Evolutionary conservation across 768 basidiomycete genomes (phyloP).

Genomic region (Psilocybe tampanensis): DNA sequence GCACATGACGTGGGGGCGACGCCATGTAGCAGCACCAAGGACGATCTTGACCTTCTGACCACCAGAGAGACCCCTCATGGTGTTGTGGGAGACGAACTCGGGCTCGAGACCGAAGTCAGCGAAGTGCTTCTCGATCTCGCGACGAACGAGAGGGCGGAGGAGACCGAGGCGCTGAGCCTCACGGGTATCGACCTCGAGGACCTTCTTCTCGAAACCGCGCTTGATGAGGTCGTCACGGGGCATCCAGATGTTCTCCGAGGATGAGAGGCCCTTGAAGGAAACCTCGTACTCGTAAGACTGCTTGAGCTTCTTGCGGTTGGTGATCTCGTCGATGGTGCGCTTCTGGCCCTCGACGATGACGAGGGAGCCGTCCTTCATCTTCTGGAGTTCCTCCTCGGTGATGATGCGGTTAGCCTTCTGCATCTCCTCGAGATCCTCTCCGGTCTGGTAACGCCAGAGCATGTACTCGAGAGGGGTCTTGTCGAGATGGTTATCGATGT

Average conservation of each 20-base stretch:
- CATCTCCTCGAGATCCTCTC: constrained; percentile 98
- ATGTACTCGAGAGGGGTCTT: constrained; percentile 99
- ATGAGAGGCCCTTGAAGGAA: constrained; percentile 91
- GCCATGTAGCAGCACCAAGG: constrained; percentile 98
- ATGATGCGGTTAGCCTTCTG: constrained; percentile 88
- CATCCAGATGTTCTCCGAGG: constrained; percentile 98
- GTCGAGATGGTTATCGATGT: constrained; percentile 97
- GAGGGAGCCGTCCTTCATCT: constrained; percentile 94
- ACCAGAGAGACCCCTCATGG: constrained; percentile 97
- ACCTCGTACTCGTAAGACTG: constrained; percentile 99
- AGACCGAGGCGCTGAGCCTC: constrained; percentile 97
- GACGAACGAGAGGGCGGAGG: constrained; percentile 94
- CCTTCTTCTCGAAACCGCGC: constrained; percentile 99
- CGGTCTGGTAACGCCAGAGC: constrained; percentile 99
- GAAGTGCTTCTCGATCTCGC: constrained; percentile 99
- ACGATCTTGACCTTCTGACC: constrained; percentile 99
- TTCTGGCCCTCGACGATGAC: constrained; percentile 93
- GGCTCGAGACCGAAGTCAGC: constrained; percentile 99
- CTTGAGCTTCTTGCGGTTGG: constrained; percentile 95
- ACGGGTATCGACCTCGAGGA: constrained; percentile 95
- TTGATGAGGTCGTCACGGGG: constrained; percentile 96
- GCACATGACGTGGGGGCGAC: constrained; percentile 96
- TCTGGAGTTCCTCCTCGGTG: constrained; percentile 83
- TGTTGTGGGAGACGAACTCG: constrained; percentile 99
- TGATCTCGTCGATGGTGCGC: constrained; percentile 91